phyloP scores from a whole-genome alignment of 768 basidiomycete genomes.

The Amanita polypyramis region DNA sequence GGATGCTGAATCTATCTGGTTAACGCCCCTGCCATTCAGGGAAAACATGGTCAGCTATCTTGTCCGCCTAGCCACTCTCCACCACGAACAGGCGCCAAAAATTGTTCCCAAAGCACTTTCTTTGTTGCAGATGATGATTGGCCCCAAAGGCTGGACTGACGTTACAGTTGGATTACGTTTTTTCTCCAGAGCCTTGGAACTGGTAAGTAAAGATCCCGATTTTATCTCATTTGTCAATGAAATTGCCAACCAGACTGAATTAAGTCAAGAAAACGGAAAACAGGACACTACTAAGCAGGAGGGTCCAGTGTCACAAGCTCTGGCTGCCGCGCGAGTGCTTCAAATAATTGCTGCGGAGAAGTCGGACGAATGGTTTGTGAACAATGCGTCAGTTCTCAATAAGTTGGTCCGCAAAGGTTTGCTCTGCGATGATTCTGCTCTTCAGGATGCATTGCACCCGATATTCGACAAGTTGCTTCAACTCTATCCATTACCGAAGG shows the following conservation, averaged over 20 bases:
- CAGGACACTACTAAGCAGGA: conserved; percentile 71
- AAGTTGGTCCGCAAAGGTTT: conserved; percentile 85
- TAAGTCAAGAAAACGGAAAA: conserved; percentile 3
- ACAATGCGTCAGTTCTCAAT: conserved; percentile 64
- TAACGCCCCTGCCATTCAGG: conserved; percentile 67
- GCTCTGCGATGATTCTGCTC: conserved; percentile 61
- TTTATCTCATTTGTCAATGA: not conserved
- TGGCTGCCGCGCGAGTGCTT: conserved; percentile 80
- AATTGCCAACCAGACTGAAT: not conserved
- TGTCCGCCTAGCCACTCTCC: conserved; percentile 76
- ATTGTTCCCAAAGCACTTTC: conserved; percentile 50
- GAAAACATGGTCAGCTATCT: conserved; percentile 94
- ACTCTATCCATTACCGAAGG: conserved; percentile 68
- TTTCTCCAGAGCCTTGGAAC: conserved; percentile 77
- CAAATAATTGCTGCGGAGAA: conserved; percentile 80
- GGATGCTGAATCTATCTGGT: conserved; percentile 38
- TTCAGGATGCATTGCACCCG: conserved; percentile 76
- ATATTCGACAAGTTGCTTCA: conserved; percentile 74
- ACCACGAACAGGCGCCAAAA: conserved; percentile 41
- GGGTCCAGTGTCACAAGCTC: conserved; percentile 50
- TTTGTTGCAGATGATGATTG: conserved; percentile 68
- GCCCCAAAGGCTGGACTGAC: conserved; percentile 80
- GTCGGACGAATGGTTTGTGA: conserved; percentile 68
- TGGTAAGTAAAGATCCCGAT: conserved; percentile 33
- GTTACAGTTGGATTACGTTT: conserved; percentile 87